Percentiles rank a stretch among this genome's conserved stretches.
Evolutionary conservation across 2,329 filamentous ascomycete species (phyloP).

Genomic region (Ceratocystis albifundus): DNA sequence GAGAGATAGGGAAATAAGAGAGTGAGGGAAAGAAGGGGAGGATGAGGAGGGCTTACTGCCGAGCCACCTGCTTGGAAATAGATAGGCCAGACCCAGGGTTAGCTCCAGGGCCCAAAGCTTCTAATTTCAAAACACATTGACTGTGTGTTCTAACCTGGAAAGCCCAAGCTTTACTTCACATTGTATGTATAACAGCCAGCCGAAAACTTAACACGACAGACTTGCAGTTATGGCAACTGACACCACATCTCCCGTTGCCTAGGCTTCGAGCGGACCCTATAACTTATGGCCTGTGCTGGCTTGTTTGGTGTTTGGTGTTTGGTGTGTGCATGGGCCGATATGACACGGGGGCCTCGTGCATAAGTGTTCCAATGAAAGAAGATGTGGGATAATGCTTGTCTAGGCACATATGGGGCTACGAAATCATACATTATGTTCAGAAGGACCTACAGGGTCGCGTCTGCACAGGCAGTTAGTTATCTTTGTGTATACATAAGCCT

Average conservation of each 20-base stretch:
- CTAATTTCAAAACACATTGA: conserved; percentile 4
- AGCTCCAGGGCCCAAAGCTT: background rate
- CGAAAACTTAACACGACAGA: too few species aligned
- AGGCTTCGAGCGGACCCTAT: background rate
- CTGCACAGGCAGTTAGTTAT: too few species aligned
- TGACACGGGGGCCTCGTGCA: background rate
- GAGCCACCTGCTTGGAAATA: background rate
- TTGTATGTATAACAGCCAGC: too few species aligned
- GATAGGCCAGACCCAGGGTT: background rate
- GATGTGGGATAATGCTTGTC: background rate
- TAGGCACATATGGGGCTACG: background rate
- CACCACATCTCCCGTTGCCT: background rate
- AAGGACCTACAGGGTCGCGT: too few species aligned
- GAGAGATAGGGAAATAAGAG: background rate
- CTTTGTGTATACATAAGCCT: too few species aligned
- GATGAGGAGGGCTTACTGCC: background rate
- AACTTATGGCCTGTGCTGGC: conserved; percentile 3
- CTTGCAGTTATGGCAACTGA: background rate
- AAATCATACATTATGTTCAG: too few species aligned
- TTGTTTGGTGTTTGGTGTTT: background rate
- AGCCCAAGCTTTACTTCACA: background rate
- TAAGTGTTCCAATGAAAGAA: background rate
- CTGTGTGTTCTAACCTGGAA: background rate
- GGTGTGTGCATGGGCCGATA: background rate
- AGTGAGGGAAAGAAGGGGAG: background rate